A percentile compares a stretch with the other conserved stretches of the same genome.
These are phyloP conservation scores for Candida tallmaniae DNA, from an alignment of 805 yeast species.

Conservation along the genomic window DNA sequence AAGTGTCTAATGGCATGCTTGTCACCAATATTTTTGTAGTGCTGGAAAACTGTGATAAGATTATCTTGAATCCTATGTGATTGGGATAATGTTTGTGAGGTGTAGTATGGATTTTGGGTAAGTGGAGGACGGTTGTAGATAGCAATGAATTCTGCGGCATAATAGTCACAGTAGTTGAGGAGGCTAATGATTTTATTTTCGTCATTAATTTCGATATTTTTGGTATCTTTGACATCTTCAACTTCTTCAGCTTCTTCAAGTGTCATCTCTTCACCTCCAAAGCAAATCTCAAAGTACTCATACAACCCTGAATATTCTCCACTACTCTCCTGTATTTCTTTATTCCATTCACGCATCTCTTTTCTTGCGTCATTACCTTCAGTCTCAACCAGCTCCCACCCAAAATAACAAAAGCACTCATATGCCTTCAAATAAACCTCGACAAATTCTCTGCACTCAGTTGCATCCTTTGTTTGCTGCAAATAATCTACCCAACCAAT, in stretches of 20 bases:
- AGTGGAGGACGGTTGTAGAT: slow-evolving; percentile 18
- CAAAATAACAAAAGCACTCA: slow-evolving; percentile 20
- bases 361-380: too few species aligned
- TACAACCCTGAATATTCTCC: too few species aligned
- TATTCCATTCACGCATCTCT: too few species aligned
- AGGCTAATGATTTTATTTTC: slow-evolving; percentile 8
- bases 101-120: slow-evolving; percentile 17
- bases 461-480: slow-evolving; percentile 17
- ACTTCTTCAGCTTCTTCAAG: too few species aligned
- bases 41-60: slow-evolving; percentile 15
- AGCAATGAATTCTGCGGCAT: slow-evolving; percentile 31
- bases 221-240: too few species aligned
- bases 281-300: slow-evolving; percentile 8
- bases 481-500: slow-evolving; percentile 35
- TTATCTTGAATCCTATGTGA: slow-evolving; percentile 3
- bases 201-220: too few species aligned
- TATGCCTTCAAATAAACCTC: slow-evolving; percentile 27
- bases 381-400: slow-evolving; percentile 1
- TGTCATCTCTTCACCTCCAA: too few species aligned
- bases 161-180: slow-evolving; percentile 24
- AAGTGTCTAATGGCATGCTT: slow-evolving; percentile 26
- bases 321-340: slow-evolving; percentile 2
- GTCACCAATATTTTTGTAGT: slow-evolving; percentile 13
- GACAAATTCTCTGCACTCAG: slow-evolving; percentile 25
- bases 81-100: slow-evolving; percentile 1